Evolutionary conservation across 2,329 filamentous ascomycete species (phyloP).

Genomic region (Alternaria panax): DNA sequence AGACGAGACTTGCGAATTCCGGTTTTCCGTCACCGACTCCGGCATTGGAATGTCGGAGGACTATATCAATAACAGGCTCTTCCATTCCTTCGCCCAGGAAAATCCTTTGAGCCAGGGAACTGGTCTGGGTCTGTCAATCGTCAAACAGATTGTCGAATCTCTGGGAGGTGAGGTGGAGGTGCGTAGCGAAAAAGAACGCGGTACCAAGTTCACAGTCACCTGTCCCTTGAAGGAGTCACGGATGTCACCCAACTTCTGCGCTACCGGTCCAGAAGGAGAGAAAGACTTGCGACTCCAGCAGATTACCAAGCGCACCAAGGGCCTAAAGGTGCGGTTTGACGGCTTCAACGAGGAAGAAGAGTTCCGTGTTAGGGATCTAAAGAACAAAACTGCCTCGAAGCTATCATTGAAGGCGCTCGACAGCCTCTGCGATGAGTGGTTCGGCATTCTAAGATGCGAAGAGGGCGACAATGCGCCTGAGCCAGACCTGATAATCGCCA

Average conservation of each 20-base stretch:
- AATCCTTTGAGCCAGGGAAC: conserved; percentile 50
- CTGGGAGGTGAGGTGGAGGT: conserved; percentile 49
- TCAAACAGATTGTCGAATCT: conserved; percentile 49
- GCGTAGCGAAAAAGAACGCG: conserved; percentile 43
- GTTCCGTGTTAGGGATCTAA: conserved; percentile 40
- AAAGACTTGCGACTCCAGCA: conserved; percentile 33
- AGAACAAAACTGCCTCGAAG: conserved; percentile 42
- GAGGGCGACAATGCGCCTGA: conserved; percentile 16
- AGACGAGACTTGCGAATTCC: conserved; percentile 40
- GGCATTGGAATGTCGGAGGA: conserved; percentile 53
- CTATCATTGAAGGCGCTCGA: conserved; percentile 44
- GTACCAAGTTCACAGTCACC: conserved; percentile 49
- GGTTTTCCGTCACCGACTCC: conserved; percentile 47
- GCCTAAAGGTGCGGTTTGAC: conserved; percentile 41
- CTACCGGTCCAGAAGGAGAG: conserved; percentile 30
- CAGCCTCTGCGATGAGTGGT: conserved; percentile 46
- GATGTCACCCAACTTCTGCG: conserved; percentile 38
- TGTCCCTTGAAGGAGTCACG: conserved; percentile 44
- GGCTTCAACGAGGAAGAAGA: conserved; percentile 46
- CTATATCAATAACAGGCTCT: conserved; percentile 48
- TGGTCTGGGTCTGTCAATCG: conserved; percentile 51
- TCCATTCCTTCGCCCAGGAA: conserved; percentile 51
- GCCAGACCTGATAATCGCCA: conserved; percentile 43
- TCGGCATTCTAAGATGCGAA: conserved; percentile 40
- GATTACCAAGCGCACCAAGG: conserved; percentile 38